These are phyloP conservation scores for Microascus cirrosus DNA, from an alignment of 2,329 filamentous ascomycete genomes.

Conservation along the genomic window DNA sequence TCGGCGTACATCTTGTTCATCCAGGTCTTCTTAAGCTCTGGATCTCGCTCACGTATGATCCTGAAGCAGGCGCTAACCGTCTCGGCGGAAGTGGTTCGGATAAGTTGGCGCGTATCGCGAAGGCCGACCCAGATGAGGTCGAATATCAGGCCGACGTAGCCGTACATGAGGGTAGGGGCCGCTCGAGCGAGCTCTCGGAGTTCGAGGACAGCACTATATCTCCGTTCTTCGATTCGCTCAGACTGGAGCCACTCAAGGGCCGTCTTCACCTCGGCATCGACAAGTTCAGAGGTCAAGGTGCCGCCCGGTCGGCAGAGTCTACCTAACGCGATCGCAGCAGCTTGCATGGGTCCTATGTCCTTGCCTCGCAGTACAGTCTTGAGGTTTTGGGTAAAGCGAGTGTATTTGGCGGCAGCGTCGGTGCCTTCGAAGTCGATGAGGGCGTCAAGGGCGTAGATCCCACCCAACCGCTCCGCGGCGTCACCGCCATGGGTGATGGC, in stretches of 20 bases:
- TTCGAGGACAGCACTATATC: conserved; percentile 86
- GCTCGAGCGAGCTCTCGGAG: conserved; percentile 84
- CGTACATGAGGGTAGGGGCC: conserved; percentile 90
- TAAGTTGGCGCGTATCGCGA: conserved; percentile 79
- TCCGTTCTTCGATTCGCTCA: conserved; percentile 82
- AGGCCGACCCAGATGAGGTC: conserved; percentile 94
- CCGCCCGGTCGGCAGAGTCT: conserved; percentile 87
- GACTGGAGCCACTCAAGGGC: conserved; percentile 95
- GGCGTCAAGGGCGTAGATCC: conserved; percentile 81
- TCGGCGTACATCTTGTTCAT: conserved; percentile 88
- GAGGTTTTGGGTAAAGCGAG: conserved; percentile 84
- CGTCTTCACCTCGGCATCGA: conserved; percentile 93
- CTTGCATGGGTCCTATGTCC: conserved; percentile 82
- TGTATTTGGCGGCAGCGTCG: conserved; percentile 86
- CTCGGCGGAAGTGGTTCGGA: conserved; percentile 83
- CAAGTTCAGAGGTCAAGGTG: conserved; percentile 85
- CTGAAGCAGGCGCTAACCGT: conserved; percentile 92
- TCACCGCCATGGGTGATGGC: conserved; percentile 80
- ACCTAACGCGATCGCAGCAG: conserved; percentile 79
- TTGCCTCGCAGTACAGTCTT: conserved; percentile 81
- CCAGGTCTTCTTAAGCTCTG: conserved; percentile 75
- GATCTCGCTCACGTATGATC: conserved; percentile 88
- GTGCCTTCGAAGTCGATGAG: conserved; percentile 95
- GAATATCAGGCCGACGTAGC: conserved; percentile 89
- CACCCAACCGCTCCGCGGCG: conserved; percentile 78